Percentiles rank a stretch among this genome's conserved stretches.
These are phyloP conservation scores for Fusarium sp. DNA, from an alignment of 2,329 filamentous ascomycete genomes.

Conservation along the genomic window DNA sequence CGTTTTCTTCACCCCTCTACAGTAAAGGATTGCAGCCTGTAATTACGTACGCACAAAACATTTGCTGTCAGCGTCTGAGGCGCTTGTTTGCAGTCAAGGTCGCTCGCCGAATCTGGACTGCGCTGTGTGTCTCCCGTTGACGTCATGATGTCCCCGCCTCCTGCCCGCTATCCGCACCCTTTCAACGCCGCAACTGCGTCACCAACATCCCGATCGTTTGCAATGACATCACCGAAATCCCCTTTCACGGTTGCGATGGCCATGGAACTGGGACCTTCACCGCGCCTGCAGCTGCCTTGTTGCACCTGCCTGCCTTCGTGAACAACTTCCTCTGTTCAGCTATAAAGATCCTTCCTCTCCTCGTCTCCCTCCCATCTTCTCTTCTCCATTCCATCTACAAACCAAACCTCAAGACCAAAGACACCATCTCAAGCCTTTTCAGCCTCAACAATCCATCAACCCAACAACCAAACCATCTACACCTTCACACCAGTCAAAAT, in stretches of 20 bases:
- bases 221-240: slow-evolving; percentile 40
- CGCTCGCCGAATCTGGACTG: background rate
- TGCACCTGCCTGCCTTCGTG: slow-evolving; percentile 13
- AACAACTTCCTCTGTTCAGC: slow-evolving; percentile 12
- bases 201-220: slow-evolving; percentile 15
- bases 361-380: slow-evolving; percentile 34
- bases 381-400: slow-evolving; percentile 20
- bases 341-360: slow-evolving; percentile 42
- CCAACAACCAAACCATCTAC: slow-evolving; percentile 2
- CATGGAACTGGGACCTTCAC: slow-evolving; percentile 6
- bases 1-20: slow-evolving; percentile 23
- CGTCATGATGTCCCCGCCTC: slow-evolving; percentile 28
- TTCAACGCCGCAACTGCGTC: slow-evolving; percentile 18
- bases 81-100: slow-evolving; percentile 13
- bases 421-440: slow-evolving; percentile 9
- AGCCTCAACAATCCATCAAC: slow-evolving; percentile 4
- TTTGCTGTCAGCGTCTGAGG: slow-evolving; percentile 5
- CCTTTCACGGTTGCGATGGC: background rate
- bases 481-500: slow-evolving; percentile 31
- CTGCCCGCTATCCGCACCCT: slow-evolving; percentile 1
- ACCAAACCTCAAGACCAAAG: slow-evolving; percentile 7
- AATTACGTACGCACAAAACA: background rate
- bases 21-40: background rate
- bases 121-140: slow-evolving; percentile 12
- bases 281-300: slow-evolving; percentile 20